These are phyloP conservation scores for Xanthoconium purpureum DNA, from an alignment of 768 basidiomycete genomes.

Conservation along the genomic window DNA sequence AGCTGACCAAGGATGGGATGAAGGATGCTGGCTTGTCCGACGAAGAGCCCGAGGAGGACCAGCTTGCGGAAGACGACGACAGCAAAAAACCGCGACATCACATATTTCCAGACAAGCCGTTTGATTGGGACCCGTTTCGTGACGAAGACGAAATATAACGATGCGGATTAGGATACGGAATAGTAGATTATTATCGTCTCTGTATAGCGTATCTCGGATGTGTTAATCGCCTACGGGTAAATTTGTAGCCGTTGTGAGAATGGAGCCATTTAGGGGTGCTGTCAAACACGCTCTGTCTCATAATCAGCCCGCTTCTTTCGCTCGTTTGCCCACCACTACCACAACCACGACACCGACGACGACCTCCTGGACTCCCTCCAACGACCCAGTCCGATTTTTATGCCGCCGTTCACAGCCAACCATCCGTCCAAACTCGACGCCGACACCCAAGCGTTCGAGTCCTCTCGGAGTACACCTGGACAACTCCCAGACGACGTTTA, in stretches of 20 bases:
- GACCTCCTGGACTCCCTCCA: neutral
- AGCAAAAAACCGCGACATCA: conserved; percentile 14
- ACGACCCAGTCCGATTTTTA: neutral
- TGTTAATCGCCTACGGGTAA: neutral
- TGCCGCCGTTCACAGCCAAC: neutral
- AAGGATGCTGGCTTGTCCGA: conserved; percentile 24
- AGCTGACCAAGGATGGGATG: conserved; percentile 29
- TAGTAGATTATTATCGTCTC: conserved; percentile 5
- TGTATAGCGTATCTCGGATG: conserved; percentile 7
- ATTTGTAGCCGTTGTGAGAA: neutral
- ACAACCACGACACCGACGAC: neutral
- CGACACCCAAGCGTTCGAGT: neutral
- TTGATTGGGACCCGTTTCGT: conserved; percentile 31
- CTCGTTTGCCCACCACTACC: neutral
- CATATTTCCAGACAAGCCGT: conserved; percentile 29
- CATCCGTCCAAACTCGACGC: neutral
- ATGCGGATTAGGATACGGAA: neutral
- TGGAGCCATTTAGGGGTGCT: too few species aligned
- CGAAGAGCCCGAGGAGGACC: conserved; percentile 20
- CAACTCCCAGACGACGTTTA: conserved; percentile 51
- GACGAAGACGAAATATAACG: conserved; percentile 26
- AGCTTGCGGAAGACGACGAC: conserved; percentile 8
- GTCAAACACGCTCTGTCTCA: neutral
- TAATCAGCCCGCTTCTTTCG: neutral
- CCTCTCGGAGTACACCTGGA: conserved; percentile 8